Base-by-base conservation (phyloP, 495 filamentous ascomycete genomes). In the Neurospora tetrasperma region DNA sequence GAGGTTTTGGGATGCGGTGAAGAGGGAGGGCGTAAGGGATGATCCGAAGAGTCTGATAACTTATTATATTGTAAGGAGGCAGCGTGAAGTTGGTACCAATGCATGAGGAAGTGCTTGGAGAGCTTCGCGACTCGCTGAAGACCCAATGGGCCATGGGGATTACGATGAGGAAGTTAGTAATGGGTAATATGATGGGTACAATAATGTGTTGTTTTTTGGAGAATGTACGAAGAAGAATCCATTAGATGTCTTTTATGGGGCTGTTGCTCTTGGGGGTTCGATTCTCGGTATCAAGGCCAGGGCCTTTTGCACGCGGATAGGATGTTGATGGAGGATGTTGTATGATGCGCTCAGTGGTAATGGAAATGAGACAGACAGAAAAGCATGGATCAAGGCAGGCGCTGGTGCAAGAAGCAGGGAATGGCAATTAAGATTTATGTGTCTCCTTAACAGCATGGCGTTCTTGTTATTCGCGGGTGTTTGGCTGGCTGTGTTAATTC, bases 21-120 rank as follows among this genome's bases (percentile, higher is more conserved):
- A 85, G 72, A 66, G 54, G 12, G 54, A 66, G 14, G 85, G 84
- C 3, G 85, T 91, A 42, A 87, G 84, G 72, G 89, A 91, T 43
- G 90, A 90, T 59, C 88, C 90, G 6, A 90, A 91, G 77, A 93
- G 90, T 73, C 78, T 95, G 73, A 88, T 95, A 74, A 92, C 90
- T n/a, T 95, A 95, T 78, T 95, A 93, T 82, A 90, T 94, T 78
- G 90, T 90, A 20, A 92, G 89, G 80, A 82, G 82, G 75, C 86
- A 89, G 80, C 78, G 85, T 72, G 87, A 88, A 76, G 48, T 42
- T 44, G 70, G 70, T 20, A 40, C 23, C 18, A 72, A 23, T 72
- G 68, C 48, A 20, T 27, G 69, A 70, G 12, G 5, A 54, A 9
- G 43, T 44, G 43, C 43, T n/a, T 44, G 43, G 9, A 44, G 18